These are phyloP conservation scores for Circinella minor DNA, from an alignment of 371 early-diverging fungal species.

Conservation along the genomic window DNA sequence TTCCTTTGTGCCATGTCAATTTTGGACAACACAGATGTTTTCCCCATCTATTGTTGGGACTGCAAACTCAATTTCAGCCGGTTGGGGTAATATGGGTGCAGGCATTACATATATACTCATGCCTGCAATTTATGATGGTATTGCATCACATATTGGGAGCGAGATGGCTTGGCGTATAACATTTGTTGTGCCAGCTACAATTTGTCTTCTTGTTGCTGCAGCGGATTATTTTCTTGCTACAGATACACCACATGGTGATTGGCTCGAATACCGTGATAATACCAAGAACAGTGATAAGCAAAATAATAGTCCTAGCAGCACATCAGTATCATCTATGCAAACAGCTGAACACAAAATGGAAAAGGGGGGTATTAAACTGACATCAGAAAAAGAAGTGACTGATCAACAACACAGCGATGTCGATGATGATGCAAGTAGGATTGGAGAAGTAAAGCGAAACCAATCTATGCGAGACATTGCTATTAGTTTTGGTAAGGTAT, in stretches of 20 bases:
- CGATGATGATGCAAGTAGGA: neutral
- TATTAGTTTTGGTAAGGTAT: constrained; percentile 4
- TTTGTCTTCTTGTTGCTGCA: constrained; percentile 46
- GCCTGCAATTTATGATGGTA: constrained; percentile 51
- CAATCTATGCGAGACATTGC: constrained; percentile 5
- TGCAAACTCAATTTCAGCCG: constrained; percentile 68
- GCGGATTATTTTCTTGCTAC: constrained; percentile 39
- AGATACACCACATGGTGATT: constrained; percentile 49
- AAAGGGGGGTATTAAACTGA: neutral
- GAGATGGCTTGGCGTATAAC: constrained; percentile 48
- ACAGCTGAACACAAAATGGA: constrained; percentile 1
- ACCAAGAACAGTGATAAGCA: constrained; percentile 9
- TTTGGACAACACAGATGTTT: constrained; percentile 68
- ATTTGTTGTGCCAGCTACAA: constrained; percentile 49
- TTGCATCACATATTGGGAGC: constrained; percentile 24
- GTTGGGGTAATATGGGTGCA: constrained; percentile 74
- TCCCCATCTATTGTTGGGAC: constrained; percentile 56
- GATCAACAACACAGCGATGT: constrained; percentile 8
- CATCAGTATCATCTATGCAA: neutral
- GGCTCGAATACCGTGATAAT: constrained; percentile 21
- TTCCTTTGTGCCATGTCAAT: constrained; percentile 74
- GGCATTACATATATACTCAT: constrained; percentile 63
- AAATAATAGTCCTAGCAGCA: neutral
- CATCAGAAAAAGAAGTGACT: too few relatives aligned
- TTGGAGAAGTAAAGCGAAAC: constrained; percentile 15